Evolutionary conservation across 73 alveolate species (phyloP).

Genomic region (Symbiodinium pilosum): DNA sequence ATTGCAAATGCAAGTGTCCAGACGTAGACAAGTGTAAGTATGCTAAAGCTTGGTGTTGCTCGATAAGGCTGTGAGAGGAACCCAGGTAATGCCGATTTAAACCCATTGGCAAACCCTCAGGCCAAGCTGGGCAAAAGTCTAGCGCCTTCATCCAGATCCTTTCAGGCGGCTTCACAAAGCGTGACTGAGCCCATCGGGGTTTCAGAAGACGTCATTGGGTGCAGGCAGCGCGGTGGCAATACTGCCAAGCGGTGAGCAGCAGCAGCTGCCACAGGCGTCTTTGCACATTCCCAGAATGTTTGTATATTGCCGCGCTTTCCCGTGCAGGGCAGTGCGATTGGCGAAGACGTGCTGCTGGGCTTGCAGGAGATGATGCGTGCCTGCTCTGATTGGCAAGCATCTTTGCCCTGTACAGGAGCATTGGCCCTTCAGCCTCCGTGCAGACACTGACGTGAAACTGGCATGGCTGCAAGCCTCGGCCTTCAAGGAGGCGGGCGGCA

Average conservation of each 20-base stretch:
- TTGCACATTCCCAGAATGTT: too few relatives aligned
- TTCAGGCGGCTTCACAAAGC: not conserved
- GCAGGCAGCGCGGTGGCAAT: not conserved
- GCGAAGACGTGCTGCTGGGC: slow-evolving; percentile 72
- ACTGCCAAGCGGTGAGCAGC: not conserved
- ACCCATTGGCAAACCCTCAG: too few relatives aligned
- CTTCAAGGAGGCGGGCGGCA: slow-evolving; percentile 44
- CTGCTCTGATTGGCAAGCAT: not conserved
- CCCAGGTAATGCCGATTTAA: too few relatives aligned
- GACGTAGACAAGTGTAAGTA: too few relatives aligned
- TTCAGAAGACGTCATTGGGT: not conserved
- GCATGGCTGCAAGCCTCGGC: slow-evolving; percentile 44
- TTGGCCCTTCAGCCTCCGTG: slow-evolving; percentile 62
- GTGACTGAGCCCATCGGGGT: too few relatives aligned
- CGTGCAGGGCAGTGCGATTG: slow-evolving; percentile 79
- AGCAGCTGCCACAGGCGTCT: not conserved
- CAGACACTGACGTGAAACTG: slow-evolving; percentile 22
- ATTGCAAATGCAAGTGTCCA: too few relatives aligned
- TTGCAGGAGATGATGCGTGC: not conserved
- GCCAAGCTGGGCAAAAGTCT: slow-evolving; percentile 46
- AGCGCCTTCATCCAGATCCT: slow-evolving; percentile 64
- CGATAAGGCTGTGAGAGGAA: too few relatives aligned
- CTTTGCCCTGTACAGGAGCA: not conserved
- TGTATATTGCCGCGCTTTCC: too few relatives aligned
- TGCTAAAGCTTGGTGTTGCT: too few relatives aligned